Conservation (phyloP, 208 protist genomes). For the Trypanosoma avium region DNA sequence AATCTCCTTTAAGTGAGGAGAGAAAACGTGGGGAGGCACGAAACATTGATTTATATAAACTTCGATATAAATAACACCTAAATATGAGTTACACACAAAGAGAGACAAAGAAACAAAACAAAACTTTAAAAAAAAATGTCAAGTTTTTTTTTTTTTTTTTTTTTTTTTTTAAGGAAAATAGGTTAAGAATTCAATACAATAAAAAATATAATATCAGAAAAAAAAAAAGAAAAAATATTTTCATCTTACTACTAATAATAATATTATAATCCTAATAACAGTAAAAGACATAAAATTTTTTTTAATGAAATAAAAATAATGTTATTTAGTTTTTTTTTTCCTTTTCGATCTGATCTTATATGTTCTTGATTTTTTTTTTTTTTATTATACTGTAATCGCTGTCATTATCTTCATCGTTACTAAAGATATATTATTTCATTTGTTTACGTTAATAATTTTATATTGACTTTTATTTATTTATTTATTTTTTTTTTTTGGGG, state of each 20-base stretch:
- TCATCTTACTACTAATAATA: no score
- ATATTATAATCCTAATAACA: no score
- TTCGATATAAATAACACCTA: neutral
- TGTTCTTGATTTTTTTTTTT: no score
- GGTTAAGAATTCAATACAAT: neutral
- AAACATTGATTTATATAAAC: constrained; percentile 15
- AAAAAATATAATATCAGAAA: neutral
- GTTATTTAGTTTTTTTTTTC: neutral
- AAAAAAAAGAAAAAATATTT: neutral
- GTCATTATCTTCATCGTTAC: no score
- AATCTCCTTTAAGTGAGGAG: neutral
- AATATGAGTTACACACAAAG: neutral
- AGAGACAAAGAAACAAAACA: neutral
- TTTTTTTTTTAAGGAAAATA: neutral
- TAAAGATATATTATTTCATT: no score
- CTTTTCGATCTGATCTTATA: no score
- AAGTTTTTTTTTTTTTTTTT: neutral
- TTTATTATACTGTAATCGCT: no score
- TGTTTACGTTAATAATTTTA: no score
- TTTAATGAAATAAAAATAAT: neutral
- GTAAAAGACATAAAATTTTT: neutral
- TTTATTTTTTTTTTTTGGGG: neutral
- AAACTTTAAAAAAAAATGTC: neutral
- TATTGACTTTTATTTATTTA: neutral
- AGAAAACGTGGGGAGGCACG: constrained; percentile 11